Base-by-base conservation (phyloP, 306 rosid species). In the Cucurbita moschata region DNA sequence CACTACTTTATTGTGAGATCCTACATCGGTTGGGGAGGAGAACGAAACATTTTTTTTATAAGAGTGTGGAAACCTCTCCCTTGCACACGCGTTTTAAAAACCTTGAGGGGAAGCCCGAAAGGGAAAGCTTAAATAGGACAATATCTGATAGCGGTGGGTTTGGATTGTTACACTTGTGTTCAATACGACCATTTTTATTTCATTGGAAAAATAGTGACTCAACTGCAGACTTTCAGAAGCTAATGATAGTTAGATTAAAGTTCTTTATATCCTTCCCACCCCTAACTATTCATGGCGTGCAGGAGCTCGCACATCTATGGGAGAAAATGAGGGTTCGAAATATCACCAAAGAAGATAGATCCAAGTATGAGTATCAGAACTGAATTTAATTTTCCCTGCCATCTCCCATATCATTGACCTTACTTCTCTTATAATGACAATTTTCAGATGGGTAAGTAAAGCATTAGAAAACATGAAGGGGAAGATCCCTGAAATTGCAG, bases 271-370 rank as follows among this genome's bases (percentile, higher is more conserved):
- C 39, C 13, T 67, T 23, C 39, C 3, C 4, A 21, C 40, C 21
- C 4, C n/a, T 23, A 44, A 44, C 18, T 23, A 23, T 67, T 7
- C 10, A 10, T 18, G 46, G 52, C 23, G 19, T 67, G 50, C 78
- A 94, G 99, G 97, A 94, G 76, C 96, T 94, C 76, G 95, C 90
- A 7, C 87, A 60, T 75, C 86, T 94, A 53, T 94, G 97, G 99
- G 97, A 94, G 78, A 89, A 88, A 89, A 94, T 94, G 95, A 86
- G 99, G 81, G 81, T 81, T 40, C 96, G 77, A 1, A 86, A 89
- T 79, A 86, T 89, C 82, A 79, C 88, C 14, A 86, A 91, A 77
- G 97, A 85, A 61, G 92, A 94, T 53, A 85, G 89, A 81, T 86
- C 96, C 76, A 93, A 83, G 98, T 93, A 85, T 73, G 90, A 78